phyloP scores from a whole-genome alignment of 805 yeast species.

The Schwanniomyces polymorphus region DNA sequence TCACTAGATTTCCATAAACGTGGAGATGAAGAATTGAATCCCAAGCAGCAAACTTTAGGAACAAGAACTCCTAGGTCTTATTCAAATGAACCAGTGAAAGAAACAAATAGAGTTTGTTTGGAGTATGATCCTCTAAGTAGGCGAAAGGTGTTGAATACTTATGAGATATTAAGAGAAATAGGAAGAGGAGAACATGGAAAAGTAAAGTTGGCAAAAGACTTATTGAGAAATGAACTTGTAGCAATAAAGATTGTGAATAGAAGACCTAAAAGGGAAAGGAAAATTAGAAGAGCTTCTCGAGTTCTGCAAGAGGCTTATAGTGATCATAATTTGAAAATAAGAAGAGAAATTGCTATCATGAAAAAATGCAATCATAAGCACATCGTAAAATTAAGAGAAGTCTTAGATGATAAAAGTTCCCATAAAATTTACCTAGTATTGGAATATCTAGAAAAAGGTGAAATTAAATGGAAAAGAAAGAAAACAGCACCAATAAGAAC shows the following conservation, averaged over 20 bases:
- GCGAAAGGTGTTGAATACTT: constrained; percentile 81
- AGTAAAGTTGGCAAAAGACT: constrained; percentile 84
- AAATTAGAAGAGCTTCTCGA: constrained; percentile 23
- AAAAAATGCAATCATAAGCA: constrained; percentile 48
- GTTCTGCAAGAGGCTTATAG: constrained; percentile 10
- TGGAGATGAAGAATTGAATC: not conserved
- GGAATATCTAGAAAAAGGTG: constrained; percentile 90
- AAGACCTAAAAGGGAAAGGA: constrained; percentile 39
- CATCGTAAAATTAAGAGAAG: constrained; percentile 49
- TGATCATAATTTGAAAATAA: constrained; percentile 37
- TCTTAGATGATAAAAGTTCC: constrained; percentile 80
- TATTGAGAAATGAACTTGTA: constrained; percentile 62
- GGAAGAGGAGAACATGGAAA: constrained; percentile 99
- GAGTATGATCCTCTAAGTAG: constrained; percentile 88
- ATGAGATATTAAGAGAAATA: constrained; percentile 82
- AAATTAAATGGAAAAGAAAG: constrained; percentile 70
- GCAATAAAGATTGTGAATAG: constrained; percentile 94
- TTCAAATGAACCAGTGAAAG: constrained; percentile 55
- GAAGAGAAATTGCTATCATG: constrained; percentile 45
- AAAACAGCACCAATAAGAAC: constrained; percentile 2
- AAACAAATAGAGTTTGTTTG: constrained; percentile 73
- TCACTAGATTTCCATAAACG: constrained; percentile 1
- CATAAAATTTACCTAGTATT: constrained; percentile 86
- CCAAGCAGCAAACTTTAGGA: not conserved
- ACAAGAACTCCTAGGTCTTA: not conserved